Base-by-base conservation (phyloP, 805 yeast genomes). In the Saccharomycopsis fermentans region DNA sequence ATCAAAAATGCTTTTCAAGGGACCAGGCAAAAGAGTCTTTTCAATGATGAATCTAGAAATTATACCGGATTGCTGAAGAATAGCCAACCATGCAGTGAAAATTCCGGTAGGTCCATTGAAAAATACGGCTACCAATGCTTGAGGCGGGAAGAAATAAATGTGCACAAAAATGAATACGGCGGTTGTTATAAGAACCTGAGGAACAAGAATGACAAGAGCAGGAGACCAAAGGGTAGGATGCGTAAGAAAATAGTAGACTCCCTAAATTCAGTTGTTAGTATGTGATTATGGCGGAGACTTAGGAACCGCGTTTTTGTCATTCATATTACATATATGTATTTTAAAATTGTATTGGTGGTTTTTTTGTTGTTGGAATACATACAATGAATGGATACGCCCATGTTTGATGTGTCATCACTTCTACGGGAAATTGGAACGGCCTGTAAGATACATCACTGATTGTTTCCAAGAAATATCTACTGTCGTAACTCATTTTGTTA, bases 1-100 rank as follows among this genome's bases (percentile, higher is more conserved):
- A 34, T 74, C 76, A 61, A 73, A 74, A 1, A 71, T 64, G 12
- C 55, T 57, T 1, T 57, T 60, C 6, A 72, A 59, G 1, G 74
- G 71, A 1, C 56, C 58, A 2, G 75, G 74, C 17, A 74, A 61
- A 2, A 74, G 61, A n/a, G 71, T 56, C 3, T 58, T 40, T 19
- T 67, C 67, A 39, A 68, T 65, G 39, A 73, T 64, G 24, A 68
- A 59, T 32, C 67, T 64, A 8, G 71, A 67, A 51, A 72, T 55
- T 26, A 69, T 67, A 8, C 66, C 65, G 17, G 71, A 60, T 52
- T 70, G 65, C 53, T 73, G 75, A 37, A 71, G 62, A 1, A 68
- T 63, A 17, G 63, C 59, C 6, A 64, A 56, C 57, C 64, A 61
- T 6, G 65, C 59, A 17, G 65, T 62, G 26, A 63, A 47, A 2